Conservation (phyloP, 371 early-diverging fungal species). For the Mucor sp. region DNA sequence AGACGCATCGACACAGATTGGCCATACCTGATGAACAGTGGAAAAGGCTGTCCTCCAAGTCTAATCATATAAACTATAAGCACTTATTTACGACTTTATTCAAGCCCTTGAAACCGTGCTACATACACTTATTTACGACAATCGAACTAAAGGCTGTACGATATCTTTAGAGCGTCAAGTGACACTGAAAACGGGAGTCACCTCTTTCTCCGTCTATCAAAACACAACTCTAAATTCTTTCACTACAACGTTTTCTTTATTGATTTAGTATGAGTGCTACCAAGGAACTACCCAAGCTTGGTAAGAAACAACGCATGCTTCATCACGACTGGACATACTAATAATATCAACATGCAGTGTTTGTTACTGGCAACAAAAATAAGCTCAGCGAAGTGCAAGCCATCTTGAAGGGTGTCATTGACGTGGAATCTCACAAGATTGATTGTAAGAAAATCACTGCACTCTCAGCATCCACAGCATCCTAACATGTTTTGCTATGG, state of each 20-base stretch:
- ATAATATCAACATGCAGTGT: slow-evolving; percentile 24
- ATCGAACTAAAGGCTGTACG: no score
- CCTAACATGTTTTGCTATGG: neutral
- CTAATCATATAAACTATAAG: no score
- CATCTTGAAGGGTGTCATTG: slow-evolving; percentile 71
- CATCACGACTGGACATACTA: neutral
- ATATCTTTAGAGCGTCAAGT: no score
- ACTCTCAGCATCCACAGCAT: neutral
- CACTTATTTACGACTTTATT: no score
- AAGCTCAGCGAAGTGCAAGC: slow-evolving; percentile 88
- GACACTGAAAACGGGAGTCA: neutral
- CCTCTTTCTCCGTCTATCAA: neutral
- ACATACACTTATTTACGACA: no score
- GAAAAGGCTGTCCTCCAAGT: no score
- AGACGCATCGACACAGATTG: no score
- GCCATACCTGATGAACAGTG: no score
- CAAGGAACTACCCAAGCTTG: slow-evolving; percentile 5
- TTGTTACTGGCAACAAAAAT: slow-evolving; percentile 87
- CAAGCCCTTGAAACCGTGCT: no score
- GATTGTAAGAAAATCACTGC: slow-evolving; percentile 61
- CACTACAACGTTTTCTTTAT: neutral
- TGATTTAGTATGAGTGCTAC: neutral
- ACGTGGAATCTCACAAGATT: slow-evolving; percentile 67
- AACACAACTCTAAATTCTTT: neutral
- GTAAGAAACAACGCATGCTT: neutral